A percentile compares a stretch with the other conserved stretches of the same genome.
These are phyloP conservation scores for Penicillium silybi DNA, from an alignment of 495 filamentous ascomycete genomes.

Conservation along the genomic window DNA sequence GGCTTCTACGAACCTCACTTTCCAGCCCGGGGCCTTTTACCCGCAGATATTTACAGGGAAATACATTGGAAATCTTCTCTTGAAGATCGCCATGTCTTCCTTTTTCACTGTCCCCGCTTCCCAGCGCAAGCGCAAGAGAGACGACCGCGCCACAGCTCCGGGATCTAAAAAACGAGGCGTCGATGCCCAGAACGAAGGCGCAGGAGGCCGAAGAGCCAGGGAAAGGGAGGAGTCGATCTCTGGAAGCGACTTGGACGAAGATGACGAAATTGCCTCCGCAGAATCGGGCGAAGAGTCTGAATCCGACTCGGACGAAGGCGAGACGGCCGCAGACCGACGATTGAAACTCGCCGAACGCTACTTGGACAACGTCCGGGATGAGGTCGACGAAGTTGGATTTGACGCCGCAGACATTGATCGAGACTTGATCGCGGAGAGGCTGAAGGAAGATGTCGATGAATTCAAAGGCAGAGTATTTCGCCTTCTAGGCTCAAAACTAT, in stretches of 20 bases:
- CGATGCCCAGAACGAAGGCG: conserved; percentile 31
- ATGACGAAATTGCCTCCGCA: conserved; percentile 41
- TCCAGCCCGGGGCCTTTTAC: conserved; percentile 5
- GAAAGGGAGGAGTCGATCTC: conserved; percentile 69
- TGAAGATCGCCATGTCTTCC: conserved; percentile 60
- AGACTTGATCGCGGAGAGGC: conserved; percentile 82
- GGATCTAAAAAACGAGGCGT: conserved; percentile 55
- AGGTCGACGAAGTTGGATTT: conserved; percentile 79
- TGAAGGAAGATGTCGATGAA: conserved; percentile 91
- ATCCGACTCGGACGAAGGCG: conserved; percentile 58
- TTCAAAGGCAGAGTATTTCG: conserved; percentile 87
- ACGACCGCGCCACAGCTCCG: conserved; percentile 45
- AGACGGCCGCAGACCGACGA: conserved; percentile 84
- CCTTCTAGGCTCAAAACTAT: conserved; percentile 64
- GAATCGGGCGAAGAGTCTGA: conserved; percentile 44
- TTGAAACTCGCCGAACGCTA: conserved; percentile 89
- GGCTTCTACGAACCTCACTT: conserved; percentile 4
- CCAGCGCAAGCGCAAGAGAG: conserved; percentile 76
- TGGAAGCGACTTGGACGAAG: conserved; percentile 73
- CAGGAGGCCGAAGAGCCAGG: conserved; percentile 20
- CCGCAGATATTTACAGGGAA: conserved; percentile 5
- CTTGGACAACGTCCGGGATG: conserved; percentile 79
- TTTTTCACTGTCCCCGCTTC: conserved; percentile 79
- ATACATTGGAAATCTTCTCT: not conserved
- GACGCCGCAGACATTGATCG: conserved; percentile 90